These are phyloP conservation scores for Tricholoma terreum DNA, from an alignment of 768 basidiomycete genomes.

Conservation along the genomic window DNA sequence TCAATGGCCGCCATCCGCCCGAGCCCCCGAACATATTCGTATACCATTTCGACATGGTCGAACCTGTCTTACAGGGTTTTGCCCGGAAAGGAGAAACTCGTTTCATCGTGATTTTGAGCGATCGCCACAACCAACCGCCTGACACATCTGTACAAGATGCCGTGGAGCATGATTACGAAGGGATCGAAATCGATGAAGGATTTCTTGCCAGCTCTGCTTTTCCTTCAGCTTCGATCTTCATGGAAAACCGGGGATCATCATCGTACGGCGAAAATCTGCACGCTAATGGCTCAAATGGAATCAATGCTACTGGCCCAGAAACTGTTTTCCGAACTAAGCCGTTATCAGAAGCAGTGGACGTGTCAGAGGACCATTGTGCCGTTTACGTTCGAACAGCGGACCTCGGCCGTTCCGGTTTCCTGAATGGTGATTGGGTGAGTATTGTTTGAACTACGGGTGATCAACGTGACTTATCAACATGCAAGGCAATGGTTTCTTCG, in stretches of 20 bases:
- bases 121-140: conserved; percentile 11
- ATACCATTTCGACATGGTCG: conserved; percentile 56
- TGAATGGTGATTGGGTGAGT: conserved; percentile 78
- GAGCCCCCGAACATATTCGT: conserved; percentile 21
- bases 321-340: conserved; percentile 26
- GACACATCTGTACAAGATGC: conserved; percentile 15
- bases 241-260: conserved; percentile 12
- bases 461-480: conserved; percentile 8
- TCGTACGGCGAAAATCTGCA: conserved; percentile 6
- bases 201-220: conserved; percentile 61
- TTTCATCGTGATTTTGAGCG: conserved; percentile 45
- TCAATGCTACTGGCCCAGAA: conserved; percentile 7
- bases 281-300: neutral
- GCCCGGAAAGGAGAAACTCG: conserved; percentile 46
- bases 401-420: conserved; percentile 59
- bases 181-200: conserved; percentile 67
- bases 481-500: conserved; percentile 52
- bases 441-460: neutral
- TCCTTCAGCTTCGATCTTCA: conserved; percentile 20
- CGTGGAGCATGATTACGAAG: conserved; percentile 31
- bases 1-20: conserved; percentile 18
- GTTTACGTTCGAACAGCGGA: conserved; percentile 64
- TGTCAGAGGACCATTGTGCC: conserved; percentile 46
- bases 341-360: conserved; percentile 31
- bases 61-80: conserved; percentile 75